These are phyloP conservation scores for Silene vulgaris DNA, from an alignment of 179 eudicot species.

Conservation along the genomic window DNA sequence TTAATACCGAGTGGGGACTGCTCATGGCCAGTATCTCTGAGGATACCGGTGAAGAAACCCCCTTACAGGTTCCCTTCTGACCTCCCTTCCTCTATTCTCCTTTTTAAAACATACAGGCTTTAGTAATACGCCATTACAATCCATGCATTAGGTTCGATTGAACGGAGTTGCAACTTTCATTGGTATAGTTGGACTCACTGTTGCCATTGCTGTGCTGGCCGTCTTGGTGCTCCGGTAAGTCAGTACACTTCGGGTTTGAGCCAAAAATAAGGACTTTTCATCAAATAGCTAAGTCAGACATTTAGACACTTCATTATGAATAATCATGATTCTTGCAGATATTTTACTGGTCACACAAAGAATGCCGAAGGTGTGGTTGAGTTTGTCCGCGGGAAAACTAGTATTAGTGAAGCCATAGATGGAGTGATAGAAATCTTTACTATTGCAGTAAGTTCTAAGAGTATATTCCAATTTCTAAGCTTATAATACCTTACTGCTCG, in stretches of 20 bases:
- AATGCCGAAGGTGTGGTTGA: conserved; percentile 60
- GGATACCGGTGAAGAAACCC: conserved; percentile 91
- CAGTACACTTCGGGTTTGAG: too few relatives aligned
- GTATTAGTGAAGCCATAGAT: conserved; percentile 45
- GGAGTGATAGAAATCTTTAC: conserved; percentile 61
- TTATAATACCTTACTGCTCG: background rate
- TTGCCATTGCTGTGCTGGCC: conserved; percentile 61
- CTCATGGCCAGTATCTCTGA: conserved; percentile 88
- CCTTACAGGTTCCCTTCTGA: conserved; percentile 58
- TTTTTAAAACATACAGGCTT: background rate
- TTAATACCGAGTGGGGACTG: conserved; percentile 90
- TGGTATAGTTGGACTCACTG: conserved; percentile 83
- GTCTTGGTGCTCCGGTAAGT: conserved; percentile 63
- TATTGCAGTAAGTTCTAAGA: conserved; percentile 52
- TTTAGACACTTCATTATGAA: background rate
- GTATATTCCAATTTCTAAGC: conserved; percentile 6
- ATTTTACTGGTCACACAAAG: conserved; percentile 62
- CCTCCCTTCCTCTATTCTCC: background rate
- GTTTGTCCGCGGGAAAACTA: conserved; percentile 57
- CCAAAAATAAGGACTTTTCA: too few relatives aligned
- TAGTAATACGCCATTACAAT: conserved; percentile 7
- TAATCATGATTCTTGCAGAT: conserved; percentile 36
- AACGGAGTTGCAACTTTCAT: conserved; percentile 89
- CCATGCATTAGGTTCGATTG: conserved; percentile 58
- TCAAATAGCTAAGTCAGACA: too few relatives aligned